Percentiles rank a stretch among this genome's conserved stretches.
phyloP scores from a whole-genome alignment of 208 protist species.

The Trypanosoma boissoni region DNA sequence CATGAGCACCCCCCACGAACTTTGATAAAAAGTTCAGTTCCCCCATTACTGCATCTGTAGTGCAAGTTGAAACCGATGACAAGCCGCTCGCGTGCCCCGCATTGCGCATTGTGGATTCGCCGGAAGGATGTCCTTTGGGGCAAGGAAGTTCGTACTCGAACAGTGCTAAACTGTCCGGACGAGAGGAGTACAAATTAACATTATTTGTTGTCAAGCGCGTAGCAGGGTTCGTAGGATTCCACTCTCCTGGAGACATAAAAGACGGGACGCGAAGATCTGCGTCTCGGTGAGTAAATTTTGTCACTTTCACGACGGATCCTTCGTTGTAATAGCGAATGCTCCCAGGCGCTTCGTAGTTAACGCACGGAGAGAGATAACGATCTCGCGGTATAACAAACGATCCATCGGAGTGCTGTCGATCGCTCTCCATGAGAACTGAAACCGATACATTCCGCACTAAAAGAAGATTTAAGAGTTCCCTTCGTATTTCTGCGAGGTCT shows the following conservation, averaged over 20 bases:
- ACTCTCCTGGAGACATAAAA: conserved; percentile 29
- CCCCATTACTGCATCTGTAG: conserved; percentile 23
- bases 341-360: conserved; percentile 47
- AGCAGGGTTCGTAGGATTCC: conserved; percentile 31
- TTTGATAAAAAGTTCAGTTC: conserved; percentile 62
- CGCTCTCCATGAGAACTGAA: conserved; percentile 79
- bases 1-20: conserved; percentile 33
- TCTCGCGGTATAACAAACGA: conserved; percentile 51
- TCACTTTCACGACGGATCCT: conserved; percentile 1
- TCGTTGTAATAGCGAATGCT: conserved; percentile 35
- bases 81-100: no score
- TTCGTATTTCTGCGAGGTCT: conserved; percentile 57
- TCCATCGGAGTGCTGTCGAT: conserved; percentile 65
- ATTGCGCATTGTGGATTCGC: no score
- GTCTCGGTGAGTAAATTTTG: conserved; percentile 50
- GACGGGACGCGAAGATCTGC: conserved; percentile 34
- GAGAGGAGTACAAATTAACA: conserved; percentile 51
- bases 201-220: conserved; percentile 48
- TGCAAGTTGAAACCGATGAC: conserved; percentile 5
- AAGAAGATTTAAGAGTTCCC: conserved; percentile 70
- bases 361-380: conserved; percentile 40
- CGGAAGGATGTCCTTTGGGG: no score
- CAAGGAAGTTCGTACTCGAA: background rate
- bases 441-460: conserved; percentile 64
- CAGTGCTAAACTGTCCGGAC: background rate